phyloP scores from a whole-genome alignment of 2,329 filamentous ascomycete genomes.

The Mycosphaerella sp. region DNA sequence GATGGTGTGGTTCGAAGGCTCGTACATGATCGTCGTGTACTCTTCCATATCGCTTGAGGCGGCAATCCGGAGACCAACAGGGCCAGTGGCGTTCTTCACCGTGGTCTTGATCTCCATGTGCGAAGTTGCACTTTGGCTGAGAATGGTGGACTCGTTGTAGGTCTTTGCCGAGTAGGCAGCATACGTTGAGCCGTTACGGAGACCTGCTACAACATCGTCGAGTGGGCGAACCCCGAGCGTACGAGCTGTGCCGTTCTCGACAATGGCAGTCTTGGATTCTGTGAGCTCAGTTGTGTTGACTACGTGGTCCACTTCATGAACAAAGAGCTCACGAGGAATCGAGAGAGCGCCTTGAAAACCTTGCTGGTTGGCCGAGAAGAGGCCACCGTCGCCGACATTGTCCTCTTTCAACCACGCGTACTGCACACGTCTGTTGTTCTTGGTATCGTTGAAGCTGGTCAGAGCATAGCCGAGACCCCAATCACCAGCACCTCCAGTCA shows the following conservation, averaged over 20 bases:
- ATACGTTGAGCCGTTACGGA: slow-evolving; percentile 31
- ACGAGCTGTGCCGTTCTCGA: slow-evolving; percentile 37
- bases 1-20: slow-evolving; percentile 43
- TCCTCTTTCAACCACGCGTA: slow-evolving; percentile 45
- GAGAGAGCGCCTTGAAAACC: slow-evolving; percentile 42
- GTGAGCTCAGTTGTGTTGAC: slow-evolving; percentile 29
- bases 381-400: slow-evolving; percentile 31
- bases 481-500: slow-evolving; percentile 41
- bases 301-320: slow-evolving; percentile 39
- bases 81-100: slow-evolving; percentile 33
- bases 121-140: slow-evolving; percentile 29
- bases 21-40: slow-evolving; percentile 42
- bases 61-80: slow-evolving; percentile 39
- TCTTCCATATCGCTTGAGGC: slow-evolving; percentile 41
- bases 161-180: slow-evolving; percentile 23
- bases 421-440: slow-evolving; percentile 44
- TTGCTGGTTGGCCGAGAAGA: slow-evolving; percentile 38
- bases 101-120: slow-evolving; percentile 40
- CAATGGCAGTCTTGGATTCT: slow-evolving; percentile 20
- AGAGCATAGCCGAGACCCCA: slow-evolving; percentile 43
- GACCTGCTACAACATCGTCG: slow-evolving; percentile 39
- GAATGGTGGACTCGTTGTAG: slow-evolving; percentile 27
- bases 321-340: slow-evolving; percentile 43
- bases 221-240: slow-evolving; percentile 42
- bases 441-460: slow-evolving; percentile 44